These are phyloP conservation scores for Fusarium concolor DNA, from an alignment of 2,329 filamentous ascomycete species.

Conservation along the genomic window DNA sequence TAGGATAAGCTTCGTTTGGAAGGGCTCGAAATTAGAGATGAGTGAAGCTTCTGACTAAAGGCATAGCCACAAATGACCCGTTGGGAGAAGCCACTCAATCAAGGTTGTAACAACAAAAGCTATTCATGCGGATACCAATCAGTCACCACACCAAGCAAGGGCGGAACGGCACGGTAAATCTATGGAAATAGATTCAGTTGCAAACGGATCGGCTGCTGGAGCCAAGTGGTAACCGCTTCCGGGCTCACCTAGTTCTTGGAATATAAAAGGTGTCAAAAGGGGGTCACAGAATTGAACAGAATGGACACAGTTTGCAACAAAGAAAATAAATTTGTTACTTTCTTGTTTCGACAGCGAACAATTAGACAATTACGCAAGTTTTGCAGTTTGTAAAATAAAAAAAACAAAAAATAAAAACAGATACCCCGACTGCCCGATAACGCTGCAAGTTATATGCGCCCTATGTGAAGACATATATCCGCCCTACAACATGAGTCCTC, in stretches of 20 bases:
- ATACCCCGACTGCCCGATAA: constrained; percentile 33
- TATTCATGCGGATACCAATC: constrained; percentile 4
- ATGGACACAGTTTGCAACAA: constrained; percentile 23
- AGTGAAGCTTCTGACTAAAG: constrained; percentile 13
- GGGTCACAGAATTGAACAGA: constrained; percentile 10
- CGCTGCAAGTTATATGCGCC: constrained; percentile 9
- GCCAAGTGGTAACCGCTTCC: constrained; percentile 2
- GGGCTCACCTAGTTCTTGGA: constrained; percentile 8
- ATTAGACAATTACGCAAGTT: constrained; percentile 39
- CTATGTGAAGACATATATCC: constrained; percentile 18
- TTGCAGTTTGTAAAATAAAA: constrained; percentile 30
- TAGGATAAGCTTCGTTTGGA: constrained; percentile 21
- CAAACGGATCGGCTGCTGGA: background rate
- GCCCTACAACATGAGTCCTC: constrained; percentile 19
- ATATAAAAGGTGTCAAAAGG: constrained; percentile 6
- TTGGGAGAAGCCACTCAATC: background rate
- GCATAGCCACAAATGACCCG: background rate
- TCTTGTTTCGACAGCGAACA: constrained; percentile 24
- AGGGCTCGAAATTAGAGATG: constrained; percentile 28
- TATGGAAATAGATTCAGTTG: constrained; percentile 1
- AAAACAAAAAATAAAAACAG: constrained; percentile 37
- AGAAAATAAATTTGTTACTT: constrained; percentile 18
- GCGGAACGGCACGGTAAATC: background rate
- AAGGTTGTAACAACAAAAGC: constrained; percentile 4
- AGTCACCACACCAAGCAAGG: background rate